phyloP scores from a whole-genome alignment of 108 stramenopile genomes.

The Hondaea fermentalgiana region DNA sequence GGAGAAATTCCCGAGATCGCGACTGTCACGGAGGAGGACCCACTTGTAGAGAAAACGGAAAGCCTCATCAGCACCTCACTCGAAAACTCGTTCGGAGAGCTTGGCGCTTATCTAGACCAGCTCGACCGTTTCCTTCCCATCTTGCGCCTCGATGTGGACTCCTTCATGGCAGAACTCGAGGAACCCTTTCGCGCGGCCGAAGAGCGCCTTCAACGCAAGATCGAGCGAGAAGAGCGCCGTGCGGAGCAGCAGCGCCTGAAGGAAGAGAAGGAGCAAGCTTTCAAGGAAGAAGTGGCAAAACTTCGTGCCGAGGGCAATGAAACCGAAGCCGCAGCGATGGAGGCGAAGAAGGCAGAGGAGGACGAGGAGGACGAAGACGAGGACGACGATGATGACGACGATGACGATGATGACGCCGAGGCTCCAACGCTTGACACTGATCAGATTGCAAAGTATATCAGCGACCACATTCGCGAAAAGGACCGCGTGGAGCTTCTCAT shows the following conservation, averaged over 20 bases:
- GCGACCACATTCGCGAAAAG: not conserved
- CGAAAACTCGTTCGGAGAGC: not conserved
- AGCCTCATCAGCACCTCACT: not conserved
- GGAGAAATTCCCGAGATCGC: slow-evolving; percentile 20
- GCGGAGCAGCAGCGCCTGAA: slow-evolving; percentile 16
- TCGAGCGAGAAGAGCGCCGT: not conserved
- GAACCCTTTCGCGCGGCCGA: not conserved
- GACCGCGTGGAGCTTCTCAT: not conserved
- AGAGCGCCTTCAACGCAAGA: not conserved
- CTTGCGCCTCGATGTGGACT: slow-evolving; percentile 46
- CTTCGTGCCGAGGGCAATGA: not conserved
- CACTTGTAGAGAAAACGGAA: slow-evolving; percentile 30
- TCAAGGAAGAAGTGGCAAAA: not conserved
- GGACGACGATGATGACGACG: slow-evolving; percentile 1
- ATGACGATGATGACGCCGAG: slow-evolving; percentile 1
- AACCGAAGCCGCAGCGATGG: not conserved
- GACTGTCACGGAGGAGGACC: slow-evolving; percentile 7
- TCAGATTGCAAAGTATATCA: not conserved
- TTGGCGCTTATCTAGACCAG: slow-evolving; percentile 20
- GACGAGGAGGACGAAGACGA: not conserved
- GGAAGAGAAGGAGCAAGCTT: slow-evolving; percentile 28
- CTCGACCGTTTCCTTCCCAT: slow-evolving; percentile 32
- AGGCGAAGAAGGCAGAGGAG: not conserved
- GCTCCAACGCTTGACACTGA: not conserved
- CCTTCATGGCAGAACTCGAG: slow-evolving; percentile 30